Base-by-base conservation (phyloP, 805 yeast species). In the Millerozyma miso region DNA sequence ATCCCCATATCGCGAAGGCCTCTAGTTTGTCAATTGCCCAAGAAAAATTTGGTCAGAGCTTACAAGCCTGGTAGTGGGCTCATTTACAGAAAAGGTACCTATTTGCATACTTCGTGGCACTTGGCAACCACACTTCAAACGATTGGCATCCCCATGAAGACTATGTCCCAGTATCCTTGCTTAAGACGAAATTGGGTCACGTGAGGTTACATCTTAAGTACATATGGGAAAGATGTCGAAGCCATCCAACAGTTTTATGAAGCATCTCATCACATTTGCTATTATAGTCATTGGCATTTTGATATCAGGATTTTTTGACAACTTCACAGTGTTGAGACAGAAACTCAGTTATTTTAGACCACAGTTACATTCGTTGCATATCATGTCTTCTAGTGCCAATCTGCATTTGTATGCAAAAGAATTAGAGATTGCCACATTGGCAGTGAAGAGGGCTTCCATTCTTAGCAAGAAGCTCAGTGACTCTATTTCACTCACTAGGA, bases 391-490 rank as follows among this genome's bases (percentile, higher is more conserved):
- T 1, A 15, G 39, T 13, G 32, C 47, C 3, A 32, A 37, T n/a
- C 39, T 43, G 6, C 68, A 64, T 35, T 58, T 61, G 12, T 86
- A 79, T 60, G 72, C 73, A 35, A 77, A 68, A 57, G 99, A 91
- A 64, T 74, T 84, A 18, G 68, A 74, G 43, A 77, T 91, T 37
- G 99, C 98, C 16, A 82, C 90, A 37, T 69, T 86, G 54, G 98
- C 98, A 0, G 97, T 93, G 17, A 86, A 81, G 54, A 76, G 93
- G 56, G 98, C 99, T 1, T 79, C 95, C 1, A 56, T 77, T 15
- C 71, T 91, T 44, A 88, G 97, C 17, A 77, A 78, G 55, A 70
- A 71, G 54, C 78, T 79, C 46, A 81, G 79, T 62, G 83, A 83
- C 74, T 52, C 75, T 60, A 53, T 75, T 69, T 51, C 72, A 55